Conservation (phyloP, 2,329 filamentous ascomycete species). For the Blastomyces gilchristii region DNA sequence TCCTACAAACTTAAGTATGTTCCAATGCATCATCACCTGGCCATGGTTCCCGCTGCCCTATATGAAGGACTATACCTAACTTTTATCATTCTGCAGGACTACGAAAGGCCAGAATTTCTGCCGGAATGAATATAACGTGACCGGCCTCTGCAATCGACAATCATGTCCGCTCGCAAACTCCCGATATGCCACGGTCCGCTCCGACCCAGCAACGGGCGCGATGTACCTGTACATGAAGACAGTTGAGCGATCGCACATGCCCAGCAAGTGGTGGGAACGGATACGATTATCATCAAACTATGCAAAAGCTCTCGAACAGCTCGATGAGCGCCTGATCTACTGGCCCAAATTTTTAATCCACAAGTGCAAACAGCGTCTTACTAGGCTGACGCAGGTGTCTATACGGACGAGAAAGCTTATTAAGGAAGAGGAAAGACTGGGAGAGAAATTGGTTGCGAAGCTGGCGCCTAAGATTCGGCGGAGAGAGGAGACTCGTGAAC, state of each 20-base stretch:
- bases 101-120: conserved; percentile 88
- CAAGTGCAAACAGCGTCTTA: conserved; percentile 94
- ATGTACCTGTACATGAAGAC: conserved; percentile 98
- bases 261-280: conserved; percentile 86
- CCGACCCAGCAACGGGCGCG: conserved; percentile 66
- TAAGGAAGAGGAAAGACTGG: conserved; percentile 79
- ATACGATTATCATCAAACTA: conserved; percentile 88
- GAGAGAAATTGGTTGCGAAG: conserved; percentile 78
- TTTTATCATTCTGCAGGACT: conserved; percentile 42
- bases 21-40: not conserved
- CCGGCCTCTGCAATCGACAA: conserved; percentile 72
- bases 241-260: conserved; percentile 76
- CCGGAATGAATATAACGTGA: conserved; percentile 86
- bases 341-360: conserved; percentile 89
- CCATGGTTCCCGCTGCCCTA: not conserved
- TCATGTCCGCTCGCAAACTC: conserved; percentile 86
- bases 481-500: conserved; percentile 63
- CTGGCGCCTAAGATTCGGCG: conserved; percentile 80
- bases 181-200: conserved; percentile 82
- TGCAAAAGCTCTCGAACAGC: conserved; percentile 72
- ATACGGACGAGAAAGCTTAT: conserved; percentile 67
- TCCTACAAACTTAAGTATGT: conserved; percentile 83
- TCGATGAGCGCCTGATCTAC: conserved; percentile 79
- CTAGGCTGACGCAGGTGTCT: conserved; percentile 80
- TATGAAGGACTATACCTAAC: not conserved